Percentiles rank a stretch among this genome's conserved stretches.
These are phyloP conservation scores for Candida silvatica DNA, from an alignment of 805 yeast genomes.

Conservation along the genomic window DNA sequence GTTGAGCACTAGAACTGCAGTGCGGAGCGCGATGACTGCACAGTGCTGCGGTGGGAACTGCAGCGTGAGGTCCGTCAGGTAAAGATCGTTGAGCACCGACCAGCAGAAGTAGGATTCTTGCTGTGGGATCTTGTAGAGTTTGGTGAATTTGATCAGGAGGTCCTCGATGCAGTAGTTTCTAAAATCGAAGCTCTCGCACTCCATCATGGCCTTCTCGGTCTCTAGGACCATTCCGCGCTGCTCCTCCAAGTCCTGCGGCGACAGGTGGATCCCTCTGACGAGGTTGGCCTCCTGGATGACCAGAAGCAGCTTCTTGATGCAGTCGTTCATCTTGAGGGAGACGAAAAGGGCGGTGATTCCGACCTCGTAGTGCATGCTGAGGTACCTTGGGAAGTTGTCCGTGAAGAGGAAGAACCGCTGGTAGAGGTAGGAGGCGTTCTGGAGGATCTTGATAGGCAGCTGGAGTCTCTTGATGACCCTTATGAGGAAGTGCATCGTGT, in stretches of 20 bases:
- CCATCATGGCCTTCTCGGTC: conserved; percentile 66
- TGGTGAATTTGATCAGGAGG: conserved; percentile 53
- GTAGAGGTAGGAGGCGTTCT: conserved; percentile 62
- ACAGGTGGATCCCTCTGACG: conserved; percentile 21
- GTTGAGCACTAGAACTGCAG: conserved; percentile 32
- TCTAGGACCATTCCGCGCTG: conserved; percentile 49
- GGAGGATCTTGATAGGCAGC: conserved; percentile 63
- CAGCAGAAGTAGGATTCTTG: conserved; percentile 52
- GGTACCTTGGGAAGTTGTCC: conserved; percentile 42
- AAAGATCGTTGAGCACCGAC: conserved; percentile 68
- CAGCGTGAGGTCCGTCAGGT: conserved; percentile 58
- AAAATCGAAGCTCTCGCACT: conserved; percentile 74
- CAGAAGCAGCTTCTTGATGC: conserved; percentile 65
- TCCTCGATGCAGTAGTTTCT: conserved; percentile 61
- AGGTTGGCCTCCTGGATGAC: conserved; percentile 41
- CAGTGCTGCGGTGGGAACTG: conserved; percentile 70
- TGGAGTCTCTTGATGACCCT: conserved; percentile 45
- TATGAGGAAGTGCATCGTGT: conserved; percentile 45
- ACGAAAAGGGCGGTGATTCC: conserved; percentile 61
- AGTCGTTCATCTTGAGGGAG: conserved; percentile 76
- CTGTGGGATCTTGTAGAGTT: conserved; percentile 35
- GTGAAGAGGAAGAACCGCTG: conserved; percentile 63
- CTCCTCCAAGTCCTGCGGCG: conserved; percentile 32
- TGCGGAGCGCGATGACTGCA: conserved; percentile 57
- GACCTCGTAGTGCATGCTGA: conserved; percentile 42